Evolutionary conservation across 352 stramenopile species (phyloP).

Genomic region (Phytophthora lateralis): DNA sequence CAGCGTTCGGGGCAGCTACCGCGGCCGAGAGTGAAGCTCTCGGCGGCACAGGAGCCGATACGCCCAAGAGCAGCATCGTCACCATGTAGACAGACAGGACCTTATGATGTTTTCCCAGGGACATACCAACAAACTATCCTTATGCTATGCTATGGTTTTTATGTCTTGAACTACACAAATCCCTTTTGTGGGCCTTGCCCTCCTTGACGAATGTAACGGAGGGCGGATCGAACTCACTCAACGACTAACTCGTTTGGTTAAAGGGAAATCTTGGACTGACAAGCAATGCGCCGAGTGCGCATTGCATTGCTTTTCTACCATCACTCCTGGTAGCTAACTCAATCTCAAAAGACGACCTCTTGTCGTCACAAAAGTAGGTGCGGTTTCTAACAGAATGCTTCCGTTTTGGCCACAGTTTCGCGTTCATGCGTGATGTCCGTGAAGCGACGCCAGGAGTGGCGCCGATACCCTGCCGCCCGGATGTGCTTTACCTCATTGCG

Average conservation of each 20-base stretch:
- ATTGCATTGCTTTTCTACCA: too few relatives aligned
- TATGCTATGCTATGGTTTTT: constrained; percentile 30
- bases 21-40: constrained; percentile 26
- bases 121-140: constrained; percentile 39
- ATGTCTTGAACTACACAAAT: constrained; percentile 11
- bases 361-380: too few relatives aligned
- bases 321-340: too few relatives aligned
- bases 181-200: too few relatives aligned
- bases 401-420: constrained; percentile 21
- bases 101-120: constrained; percentile 16
- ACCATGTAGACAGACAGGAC: constrained; percentile 62
- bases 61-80: constrained; percentile 79
- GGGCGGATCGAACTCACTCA: too few relatives aligned
- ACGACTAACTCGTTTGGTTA: too few relatives aligned
- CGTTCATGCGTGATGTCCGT: background rate
- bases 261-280: too few relatives aligned
- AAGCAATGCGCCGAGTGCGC: too few relatives aligned
- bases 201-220: too few relatives aligned
- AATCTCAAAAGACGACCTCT: too few relatives aligned
- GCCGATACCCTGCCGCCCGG: constrained; percentile 14
- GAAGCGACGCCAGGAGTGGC: constrained; percentile 27
- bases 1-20: constrained; percentile 32
- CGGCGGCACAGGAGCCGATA: constrained; percentile 45
- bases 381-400: too few relatives aligned
- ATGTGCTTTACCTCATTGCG: constrained; percentile 61